These are phyloP conservation scores for Myxozyma geophila DNA, from an alignment of 805 yeast species.

Conservation along the genomic window DNA sequence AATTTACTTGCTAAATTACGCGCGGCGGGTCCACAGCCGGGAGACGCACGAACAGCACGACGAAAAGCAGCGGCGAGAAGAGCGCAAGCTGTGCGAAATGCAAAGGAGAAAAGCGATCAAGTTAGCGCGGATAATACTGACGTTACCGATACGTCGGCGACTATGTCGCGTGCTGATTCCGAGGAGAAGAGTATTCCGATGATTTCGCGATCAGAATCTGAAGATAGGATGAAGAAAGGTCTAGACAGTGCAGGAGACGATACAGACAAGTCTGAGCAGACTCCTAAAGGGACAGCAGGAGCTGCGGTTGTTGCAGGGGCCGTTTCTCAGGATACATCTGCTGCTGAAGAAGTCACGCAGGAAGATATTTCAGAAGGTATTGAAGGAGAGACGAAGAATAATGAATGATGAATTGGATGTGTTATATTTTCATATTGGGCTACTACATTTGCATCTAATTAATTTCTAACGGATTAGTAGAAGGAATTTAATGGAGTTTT, in stretches of 20 bases:
- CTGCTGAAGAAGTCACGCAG: neutral
- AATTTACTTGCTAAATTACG: slow-evolving; percentile 81
- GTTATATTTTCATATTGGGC: neutral
- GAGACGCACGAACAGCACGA: slow-evolving; percentile 79
- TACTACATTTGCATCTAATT: neutral
- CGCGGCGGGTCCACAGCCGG: slow-evolving; percentile 74
- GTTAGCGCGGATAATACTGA: neutral
- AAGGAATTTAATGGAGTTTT: neutral
- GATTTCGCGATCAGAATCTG: too few species aligned
- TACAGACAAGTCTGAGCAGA: too few species aligned
- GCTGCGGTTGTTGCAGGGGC: too few species aligned
- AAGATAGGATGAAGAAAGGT: too few species aligned
- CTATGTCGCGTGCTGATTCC: neutral
- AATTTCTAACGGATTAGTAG: neutral
- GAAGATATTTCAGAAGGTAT: neutral
- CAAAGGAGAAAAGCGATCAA: slow-evolving; percentile 3
- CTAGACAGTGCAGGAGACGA: too few species aligned
- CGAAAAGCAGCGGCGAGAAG: slow-evolving; percentile 58
- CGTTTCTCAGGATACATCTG: neutral
- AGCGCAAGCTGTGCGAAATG: slow-evolving; percentile 6
- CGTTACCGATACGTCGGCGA: neutral
- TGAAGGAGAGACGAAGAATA: neutral
- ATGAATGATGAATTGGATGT: neutral
- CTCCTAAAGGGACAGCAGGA: too few species aligned
- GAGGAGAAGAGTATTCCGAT: neutral